These are phyloP conservation scores for Ilyonectria mors-panacis DNA, from an alignment of 2,329 filamentous ascomycete species.

Conservation along the genomic window DNA sequence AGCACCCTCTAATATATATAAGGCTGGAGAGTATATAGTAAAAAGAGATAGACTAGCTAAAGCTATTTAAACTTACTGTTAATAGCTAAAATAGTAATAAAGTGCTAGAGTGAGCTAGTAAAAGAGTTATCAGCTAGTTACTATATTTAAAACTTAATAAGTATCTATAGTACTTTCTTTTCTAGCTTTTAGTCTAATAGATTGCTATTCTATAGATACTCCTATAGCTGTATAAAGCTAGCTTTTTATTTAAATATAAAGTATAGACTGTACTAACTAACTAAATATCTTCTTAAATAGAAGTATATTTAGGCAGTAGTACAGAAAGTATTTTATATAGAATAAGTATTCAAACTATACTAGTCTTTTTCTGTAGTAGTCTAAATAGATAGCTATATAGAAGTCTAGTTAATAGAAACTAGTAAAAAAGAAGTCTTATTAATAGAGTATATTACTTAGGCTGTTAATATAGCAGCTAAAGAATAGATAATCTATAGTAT, in stretches of 20 bases:
- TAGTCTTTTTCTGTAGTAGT: conserved; percentile 15
- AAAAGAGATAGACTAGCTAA: too few relatives aligned
- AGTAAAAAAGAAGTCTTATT: too few relatives aligned
- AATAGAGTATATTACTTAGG: conserved; percentile 18
- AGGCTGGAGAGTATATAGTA: conserved; percentile 3
- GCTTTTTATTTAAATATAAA: conserved; percentile 1
- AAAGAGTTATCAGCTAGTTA: too few relatives aligned
- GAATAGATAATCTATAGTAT: conserved; percentile 11
- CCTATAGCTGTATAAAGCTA: conserved; percentile 1
- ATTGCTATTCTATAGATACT: too few relatives aligned
- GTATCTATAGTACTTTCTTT: too few relatives aligned
- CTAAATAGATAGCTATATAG: conserved; percentile 8
- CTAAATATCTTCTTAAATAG: neutral
- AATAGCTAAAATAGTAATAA: too few relatives aligned
- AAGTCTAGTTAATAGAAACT: conserved; percentile 7
- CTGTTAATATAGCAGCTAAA: conserved; percentile 10
- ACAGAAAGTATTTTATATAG: conserved; percentile 13
- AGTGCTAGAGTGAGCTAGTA: too few relatives aligned
- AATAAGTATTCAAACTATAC: conserved; percentile 6
- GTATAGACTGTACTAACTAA: conserved; percentile 2
- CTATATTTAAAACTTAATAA: too few relatives aligned
- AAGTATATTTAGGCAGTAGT: conserved; percentile 14
- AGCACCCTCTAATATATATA: neutral
- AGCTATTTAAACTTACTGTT: too few relatives aligned
- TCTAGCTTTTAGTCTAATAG: too few relatives aligned